Percentiles rank a stretch among this genome's conserved stretches.
Conservation (phyloP, 208 protist species). For the Phytomonas serpens region DNA sequence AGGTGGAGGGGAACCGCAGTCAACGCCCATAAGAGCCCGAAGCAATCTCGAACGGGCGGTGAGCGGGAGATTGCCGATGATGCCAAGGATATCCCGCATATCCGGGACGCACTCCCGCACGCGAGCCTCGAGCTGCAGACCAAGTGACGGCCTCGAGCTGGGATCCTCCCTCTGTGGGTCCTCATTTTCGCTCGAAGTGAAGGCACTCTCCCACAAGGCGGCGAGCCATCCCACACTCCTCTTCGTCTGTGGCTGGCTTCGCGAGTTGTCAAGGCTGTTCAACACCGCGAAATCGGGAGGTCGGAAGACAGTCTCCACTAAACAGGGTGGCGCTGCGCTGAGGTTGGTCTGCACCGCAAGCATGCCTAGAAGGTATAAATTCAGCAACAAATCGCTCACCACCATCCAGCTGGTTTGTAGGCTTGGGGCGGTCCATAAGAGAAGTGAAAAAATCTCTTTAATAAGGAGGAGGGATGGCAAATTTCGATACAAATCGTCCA, state of each 20-base stretch:
- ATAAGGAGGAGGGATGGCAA: slow-evolving; percentile 31
- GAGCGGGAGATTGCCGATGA: slow-evolving; percentile 16
- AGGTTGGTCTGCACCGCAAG: slow-evolving; percentile 10
- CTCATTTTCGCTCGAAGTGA: not conserved
- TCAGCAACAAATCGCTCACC: slow-evolving; percentile 22
- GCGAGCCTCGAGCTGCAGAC: slow-evolving; percentile 12
- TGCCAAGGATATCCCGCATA: slow-evolving; percentile 30
- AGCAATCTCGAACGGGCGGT: not conserved
- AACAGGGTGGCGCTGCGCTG: not conserved
- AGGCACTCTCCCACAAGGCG: not conserved
- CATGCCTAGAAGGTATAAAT: slow-evolving; percentile 36
- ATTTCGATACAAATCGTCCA: slow-evolving; percentile 26
- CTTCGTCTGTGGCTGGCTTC: not conserved
- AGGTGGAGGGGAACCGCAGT: not conserved
- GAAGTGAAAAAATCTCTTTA: slow-evolving; percentile 29
- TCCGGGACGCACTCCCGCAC: slow-evolving; percentile 29
- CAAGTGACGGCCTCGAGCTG: not conserved
- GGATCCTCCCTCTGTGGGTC: not conserved
- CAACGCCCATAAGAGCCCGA: not conserved
- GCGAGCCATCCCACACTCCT: not conserved
- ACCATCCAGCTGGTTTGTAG: slow-evolving; percentile 29
- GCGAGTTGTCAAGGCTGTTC: not conserved
- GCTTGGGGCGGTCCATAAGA: slow-evolving; percentile 21
- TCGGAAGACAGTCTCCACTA: not conserved
- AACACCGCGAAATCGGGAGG: not conserved